A percentile compares a stretch with the other conserved stretches of the same genome.
phyloP scores from a whole-genome alignment of 495 filamentous ascomycete species.

The Penicillium pancosmium region DNA sequence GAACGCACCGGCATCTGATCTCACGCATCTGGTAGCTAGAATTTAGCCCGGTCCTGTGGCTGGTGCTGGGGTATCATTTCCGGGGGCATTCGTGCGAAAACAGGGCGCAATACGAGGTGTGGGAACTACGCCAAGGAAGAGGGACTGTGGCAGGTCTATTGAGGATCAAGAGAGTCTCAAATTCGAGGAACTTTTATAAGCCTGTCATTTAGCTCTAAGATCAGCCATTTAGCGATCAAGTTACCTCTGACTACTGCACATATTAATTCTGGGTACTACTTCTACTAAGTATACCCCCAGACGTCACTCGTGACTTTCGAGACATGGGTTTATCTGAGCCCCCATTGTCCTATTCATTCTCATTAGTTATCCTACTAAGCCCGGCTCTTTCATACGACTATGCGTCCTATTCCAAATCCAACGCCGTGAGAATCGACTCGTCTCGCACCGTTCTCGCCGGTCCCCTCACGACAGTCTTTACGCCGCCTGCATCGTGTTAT shows the following conservation, averaged over 20 bases:
- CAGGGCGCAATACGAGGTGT: not conserved
- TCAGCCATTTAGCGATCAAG: too few relatives aligned
- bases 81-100: not conserved
- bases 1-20: too few relatives aligned
- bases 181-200: not conserved
- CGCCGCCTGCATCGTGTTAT: conserved; percentile 16
- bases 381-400: not conserved
- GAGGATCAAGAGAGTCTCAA: not conserved
- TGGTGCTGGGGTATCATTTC: too few relatives aligned
- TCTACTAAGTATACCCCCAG: too few relatives aligned
- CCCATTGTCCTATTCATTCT: not conserved
- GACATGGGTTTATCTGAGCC: too few relatives aligned
- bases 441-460: conserved; percentile 1
- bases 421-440: not conserved
- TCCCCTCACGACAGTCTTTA: conserved; percentile 18
- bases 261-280: too few relatives aligned
- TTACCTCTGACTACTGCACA: too few relatives aligned
- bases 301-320: too few relatives aligned
- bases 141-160: too few relatives aligned
- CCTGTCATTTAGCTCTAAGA: not conserved
- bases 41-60: too few relatives aligned
- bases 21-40: too few relatives aligned
- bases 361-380: not conserved
- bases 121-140: not conserved
- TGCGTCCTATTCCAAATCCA: not conserved